Base-by-base conservation (phyloP, 495 filamentous ascomycete species). In the Parmelia sp. region DNA sequence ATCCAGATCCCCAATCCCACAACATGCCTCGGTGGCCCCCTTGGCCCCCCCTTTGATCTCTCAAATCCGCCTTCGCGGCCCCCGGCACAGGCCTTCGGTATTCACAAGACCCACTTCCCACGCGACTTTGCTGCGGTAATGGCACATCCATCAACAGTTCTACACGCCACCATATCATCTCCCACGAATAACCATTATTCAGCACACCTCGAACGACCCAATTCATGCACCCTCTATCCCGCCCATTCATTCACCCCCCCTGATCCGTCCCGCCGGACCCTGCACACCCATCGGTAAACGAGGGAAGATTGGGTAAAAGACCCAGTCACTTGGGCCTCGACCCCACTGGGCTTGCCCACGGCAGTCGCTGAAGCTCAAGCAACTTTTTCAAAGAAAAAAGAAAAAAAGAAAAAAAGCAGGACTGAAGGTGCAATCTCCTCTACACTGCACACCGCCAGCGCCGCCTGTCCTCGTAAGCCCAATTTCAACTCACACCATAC, bases 391-490 rank as follows among this genome's bases (percentile, higher is more conserved):
- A 72, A 72, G 59, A 60, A 69, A 65, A 66, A 40, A 14, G 36
- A 5, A 37, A 37, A 72, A 72, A 60, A n/a, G n/a, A n/a, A n/a
- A n/a, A n/a, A n/a, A n/a, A n/a, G n/a, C n/a, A n/a, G n/a, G n/a
- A n/a, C n/a, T n/a, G n/a, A n/a, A n/a, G n/a, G n/a, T n/a, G 62
- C 70, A 65, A 65, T 80, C 71, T 73, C n/a, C n/a, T n/a, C n/a
- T n/a, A n/a, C n/a, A n/a, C n/a, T n/a, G n/a, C n/a, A n/a, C n/a
- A n/a, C 72, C 63, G 73, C 79, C 37, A 72, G 78, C 69, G 75
- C 76, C 61, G 79, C 79, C 33, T 79, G 76, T 71, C 78, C 79
- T 71, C 78, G 79, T 81, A 74, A 67, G 78, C 74, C 23, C 37
- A 42, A 45, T 56, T 40, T 36, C 19, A n/a, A n/a, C n/a, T 60